These are phyloP conservation scores for Fusarium mangiferae DNA, from an alignment of 2,329 filamentous ascomycete genomes.

Conservation along the genomic window DNA sequence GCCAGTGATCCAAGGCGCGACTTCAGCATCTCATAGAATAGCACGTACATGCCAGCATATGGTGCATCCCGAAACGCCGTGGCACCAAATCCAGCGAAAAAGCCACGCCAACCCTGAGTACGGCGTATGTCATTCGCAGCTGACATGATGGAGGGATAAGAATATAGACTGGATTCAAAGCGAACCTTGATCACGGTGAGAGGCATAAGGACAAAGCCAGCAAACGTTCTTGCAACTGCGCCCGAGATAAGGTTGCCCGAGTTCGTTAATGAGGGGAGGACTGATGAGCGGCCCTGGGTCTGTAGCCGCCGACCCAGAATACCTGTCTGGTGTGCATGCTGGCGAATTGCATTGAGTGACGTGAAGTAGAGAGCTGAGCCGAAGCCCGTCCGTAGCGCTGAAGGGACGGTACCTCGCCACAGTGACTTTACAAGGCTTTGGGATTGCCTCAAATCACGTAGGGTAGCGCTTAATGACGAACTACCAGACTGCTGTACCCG, in stretches of 20 bases:
- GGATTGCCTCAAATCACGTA: constrained; percentile 60
- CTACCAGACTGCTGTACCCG: constrained; percentile 88
- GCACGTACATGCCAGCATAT: constrained; percentile 92
- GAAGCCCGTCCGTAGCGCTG: constrained; percentile 90
- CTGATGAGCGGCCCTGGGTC: constrained; percentile 65
- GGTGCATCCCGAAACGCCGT: constrained; percentile 95
- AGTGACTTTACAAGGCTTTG: constrained; percentile 74
- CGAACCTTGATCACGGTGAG: constrained; percentile 96
- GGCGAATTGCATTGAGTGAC: constrained; percentile 84
- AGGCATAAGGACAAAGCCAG: constrained; percentile 93
- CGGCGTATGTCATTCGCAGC: constrained; percentile 80
- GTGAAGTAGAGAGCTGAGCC: constrained; percentile 96
- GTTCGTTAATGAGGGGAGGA: constrained; percentile 84
- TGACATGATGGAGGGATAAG: constrained; percentile 78
- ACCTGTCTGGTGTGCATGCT: constrained; percentile 58
- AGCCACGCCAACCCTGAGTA: constrained; percentile 80
- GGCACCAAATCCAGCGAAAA: constrained; percentile 94
- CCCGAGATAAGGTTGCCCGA: constrained; percentile 87
- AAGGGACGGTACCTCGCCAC: constrained; percentile 94
- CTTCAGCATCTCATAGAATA: constrained; percentile 92
- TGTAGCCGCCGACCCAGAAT: constrained; percentile 38
- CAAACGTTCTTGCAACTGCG: constrained; percentile 83
- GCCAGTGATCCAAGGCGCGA: constrained; percentile 58
- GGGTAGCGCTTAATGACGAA: constrained; percentile 65
- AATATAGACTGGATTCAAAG: constrained; percentile 89